Evolutionary conservation across 2,329 filamentous ascomycete species (phyloP), one percentile per base, ranked within the genome.

Genomic region (Arthrobotrys sphaeroides): DNA sequence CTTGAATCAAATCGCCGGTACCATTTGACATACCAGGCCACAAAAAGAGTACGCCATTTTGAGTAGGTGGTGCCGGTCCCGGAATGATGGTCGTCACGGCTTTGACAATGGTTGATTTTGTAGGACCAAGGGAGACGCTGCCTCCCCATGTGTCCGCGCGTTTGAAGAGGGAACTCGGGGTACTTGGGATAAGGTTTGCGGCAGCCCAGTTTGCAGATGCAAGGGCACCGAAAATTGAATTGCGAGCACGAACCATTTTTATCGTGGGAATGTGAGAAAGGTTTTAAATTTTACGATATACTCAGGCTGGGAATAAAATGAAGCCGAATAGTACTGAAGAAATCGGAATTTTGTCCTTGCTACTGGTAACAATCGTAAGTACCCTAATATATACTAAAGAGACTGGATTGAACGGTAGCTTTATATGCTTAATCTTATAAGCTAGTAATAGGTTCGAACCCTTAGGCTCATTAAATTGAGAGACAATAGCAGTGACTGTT

Each of bases 1-100:
- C 83, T 72, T 84, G 83, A 49, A 84, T 78, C 13, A 84, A 79
- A 57, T 84, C 82, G 0, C 83, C 83, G 2, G 83, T 85, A 40
- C 83, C 83, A 75, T 84, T 85, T 61, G 82, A 83, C 82, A 84
- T 84, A 3, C 83, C 83, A 5, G 83, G 84, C 83, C 83, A 84
- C 36, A 84, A 80, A 78, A 83, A 84, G 0, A 84, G 80, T 31
- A 79, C 79, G 2, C 83, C 83, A 26, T 80, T 81, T 57, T 84
- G 83, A 0, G 80, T 81, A 0, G 80, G 45, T 5, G 83, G 83
- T 0, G 83, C 82, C 1, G 78, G 73, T 20, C 83, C 83, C 0
- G 83, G 83, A 36, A 83, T 82, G n/a, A 84, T 72, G 4, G 81
- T 83, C 5, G 83, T 84, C 12, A 83, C 81, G 3, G 83, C 81